Evolutionary conservation across 768 basidiomycete species (phyloP), one percentile per base, ranked within the genome.

Genomic region (Amanita jacksonii): DNA sequence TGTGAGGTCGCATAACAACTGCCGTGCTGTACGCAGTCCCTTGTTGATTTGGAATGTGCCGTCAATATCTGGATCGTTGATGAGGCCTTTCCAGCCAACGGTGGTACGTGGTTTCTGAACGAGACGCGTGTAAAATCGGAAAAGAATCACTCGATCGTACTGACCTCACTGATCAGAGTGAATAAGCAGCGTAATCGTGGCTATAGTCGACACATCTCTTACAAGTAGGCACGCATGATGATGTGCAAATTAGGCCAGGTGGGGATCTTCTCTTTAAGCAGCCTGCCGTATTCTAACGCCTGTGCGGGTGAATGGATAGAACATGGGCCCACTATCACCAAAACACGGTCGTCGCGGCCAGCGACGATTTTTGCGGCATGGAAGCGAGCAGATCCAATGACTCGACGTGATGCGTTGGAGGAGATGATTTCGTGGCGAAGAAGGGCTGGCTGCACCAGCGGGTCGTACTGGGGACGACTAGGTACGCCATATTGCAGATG

Each of bases 211-310:
- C n/a, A n/a, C n/a, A n/a, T n/a, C n/a, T 39, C 90, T 61, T 57
- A 93, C 90, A 88, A 97, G 74, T 98, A 98, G 45, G 89, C 82
- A 32, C 96, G 77, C 96, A 99, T 99, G 62, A 98, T 66, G 57
- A 99, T 85, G 55, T 86, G 70, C 39, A 99, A 71, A 54, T 92
- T 86, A 42, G 69, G 70, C 76, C 79, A 84, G 15, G 69, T 62
- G 13, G 73, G 67, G 34, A 82, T 72, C 64, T 81, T 84, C 3
- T 64, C 68, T 58, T 74, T 85, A 57, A 87, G 74, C 36, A 79
- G 69, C n/a, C 65, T 66, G 9, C 87, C 88, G 56, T 91, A 91
- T 52, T 82, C 79, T 38, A 89, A 62, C 2, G 92, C 93, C 60
- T 92, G 87, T 41, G 81, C 79, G 3, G 88, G 65, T 7, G 81